Conservation (phyloP, 805 yeast genomes). For the Isabelozyma heimii region DNA sequence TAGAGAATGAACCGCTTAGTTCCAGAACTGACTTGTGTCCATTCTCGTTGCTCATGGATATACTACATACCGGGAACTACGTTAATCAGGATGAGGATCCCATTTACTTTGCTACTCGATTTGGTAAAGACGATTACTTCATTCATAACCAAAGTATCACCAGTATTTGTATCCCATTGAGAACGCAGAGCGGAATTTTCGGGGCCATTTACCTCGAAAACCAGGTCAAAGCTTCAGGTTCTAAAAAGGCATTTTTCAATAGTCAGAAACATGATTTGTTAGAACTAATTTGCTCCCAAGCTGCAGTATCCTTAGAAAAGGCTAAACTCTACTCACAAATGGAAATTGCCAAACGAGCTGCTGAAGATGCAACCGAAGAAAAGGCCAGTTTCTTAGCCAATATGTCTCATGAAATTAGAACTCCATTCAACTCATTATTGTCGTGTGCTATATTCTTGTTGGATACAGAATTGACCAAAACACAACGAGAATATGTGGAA, state of each 20-base stretch:
- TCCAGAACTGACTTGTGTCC: constrained; percentile 46
- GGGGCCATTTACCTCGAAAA: constrained; percentile 48
- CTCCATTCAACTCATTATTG: constrained; percentile 52
- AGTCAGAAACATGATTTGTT: constrained; percentile 37
- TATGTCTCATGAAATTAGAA: constrained; percentile 58
- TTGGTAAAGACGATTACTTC: constrained; percentile 42
- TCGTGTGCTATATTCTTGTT: constrained; percentile 48
- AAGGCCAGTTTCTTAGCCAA: constrained; percentile 52
- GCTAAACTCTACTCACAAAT: constrained; percentile 46
- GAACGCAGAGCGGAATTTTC: constrained; percentile 35
- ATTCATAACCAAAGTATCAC: constrained; percentile 28
- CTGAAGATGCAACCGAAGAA: constrained; percentile 54
- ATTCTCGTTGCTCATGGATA: constrained; percentile 33
- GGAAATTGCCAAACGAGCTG: constrained; percentile 40
- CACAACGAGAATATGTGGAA: constrained; percentile 51
- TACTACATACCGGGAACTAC: constrained; percentile 33
- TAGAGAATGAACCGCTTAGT: constrained; percentile 32
- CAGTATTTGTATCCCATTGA: constrained; percentile 46
- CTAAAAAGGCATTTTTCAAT: constrained; percentile 18
- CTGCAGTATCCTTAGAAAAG: constrained; percentile 50
- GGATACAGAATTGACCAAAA: constrained; percentile 42
- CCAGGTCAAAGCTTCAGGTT: constrained; percentile 1
- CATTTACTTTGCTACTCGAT: constrained; percentile 27
- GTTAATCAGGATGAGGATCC: constrained; percentile 36
- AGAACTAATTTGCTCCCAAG: constrained; percentile 47